Conservation (phyloP, 2,329 filamentous ascomycete species). For the Aspergillus oerlinghausenensis region DNA sequence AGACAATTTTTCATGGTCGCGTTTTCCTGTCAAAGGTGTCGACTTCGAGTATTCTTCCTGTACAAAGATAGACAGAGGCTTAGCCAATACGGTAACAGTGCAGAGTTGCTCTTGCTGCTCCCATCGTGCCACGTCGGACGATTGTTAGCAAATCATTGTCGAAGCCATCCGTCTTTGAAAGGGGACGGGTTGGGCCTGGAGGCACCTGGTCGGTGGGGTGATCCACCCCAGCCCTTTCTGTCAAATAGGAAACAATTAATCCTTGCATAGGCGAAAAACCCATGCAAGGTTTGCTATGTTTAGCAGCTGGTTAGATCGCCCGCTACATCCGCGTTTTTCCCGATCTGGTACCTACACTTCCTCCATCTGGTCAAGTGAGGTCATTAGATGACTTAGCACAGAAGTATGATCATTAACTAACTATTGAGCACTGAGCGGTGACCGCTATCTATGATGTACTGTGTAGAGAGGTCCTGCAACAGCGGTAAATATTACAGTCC, state of each 20-base stretch:
- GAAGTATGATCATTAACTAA: not conserved
- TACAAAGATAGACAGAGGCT: not conserved
- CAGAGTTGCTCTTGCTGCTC: slow-evolving; percentile 17
- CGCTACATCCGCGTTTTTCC: slow-evolving; percentile 6
- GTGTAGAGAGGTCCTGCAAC: not conserved
- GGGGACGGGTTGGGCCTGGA: slow-evolving; percentile 3
- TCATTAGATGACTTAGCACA: not conserved
- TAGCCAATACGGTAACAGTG: slow-evolving; percentile 24
- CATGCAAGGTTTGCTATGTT: slow-evolving; percentile 24
- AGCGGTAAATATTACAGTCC: not conserved
- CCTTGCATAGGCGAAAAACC: slow-evolving; percentile 11
- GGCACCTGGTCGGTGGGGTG: slow-evolving; percentile 3
- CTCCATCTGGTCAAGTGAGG: not conserved
- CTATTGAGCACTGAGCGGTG: not conserved
- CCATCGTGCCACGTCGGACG: slow-evolving; percentile 16
- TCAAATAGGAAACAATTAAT: slow-evolving; percentile 6
- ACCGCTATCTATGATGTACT: not conserved
- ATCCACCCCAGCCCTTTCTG: slow-evolving; percentile 1
- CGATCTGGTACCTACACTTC: not conserved
- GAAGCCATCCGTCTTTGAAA: slow-evolving; percentile 9
- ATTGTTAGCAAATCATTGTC: slow-evolving; percentile 9
- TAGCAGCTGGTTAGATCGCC: slow-evolving; percentile 21
- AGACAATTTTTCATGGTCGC: not conserved
- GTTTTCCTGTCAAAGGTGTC: not conserved
- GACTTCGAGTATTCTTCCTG: not conserved